Base-by-base conservation (phyloP, 139 green algal genomes). In the Ettlia oleoabundans region DNA sequence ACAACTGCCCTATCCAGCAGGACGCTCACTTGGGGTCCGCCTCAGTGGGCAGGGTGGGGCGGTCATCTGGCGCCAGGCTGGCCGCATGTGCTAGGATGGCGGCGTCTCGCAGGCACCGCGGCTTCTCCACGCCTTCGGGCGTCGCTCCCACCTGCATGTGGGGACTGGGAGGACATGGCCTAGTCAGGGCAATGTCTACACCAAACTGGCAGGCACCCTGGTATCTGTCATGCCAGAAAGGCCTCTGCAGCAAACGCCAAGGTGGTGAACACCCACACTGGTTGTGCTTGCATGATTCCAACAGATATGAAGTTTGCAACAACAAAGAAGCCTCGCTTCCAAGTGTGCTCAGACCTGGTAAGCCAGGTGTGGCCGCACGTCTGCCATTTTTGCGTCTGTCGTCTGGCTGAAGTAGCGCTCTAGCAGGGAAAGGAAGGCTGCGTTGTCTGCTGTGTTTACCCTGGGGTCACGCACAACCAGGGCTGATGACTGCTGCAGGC, bases 371-470 rank as follows among this genome's bases (percentile, higher is more conserved):
- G 91, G 89, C 10, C 93, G 82, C 9, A 84, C 87, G 43, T 98
- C 94, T 22, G 19, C 65, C 78, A 90, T 53, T 79, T 97, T 98
- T 10, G 73, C 79, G 3, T 91, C 88, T 2, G 72, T 70, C 0
- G 83, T 42, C 78, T 93, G 90, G 15, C 9, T 78, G 67, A 98
- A 98, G 76, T 98, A 98, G 55, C 47, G 28, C 87, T 98, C 95
- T 90, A 98, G 90, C 76, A 94, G 87, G 81, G 95, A 87, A 3
- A 98, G 70, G 73, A 98, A 98, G 30, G 10, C 13, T 51, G 93
- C 86, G 52, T 94, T 96, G 63, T 95, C 86, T 1, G 62, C 77
- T 6, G 38, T 41, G 43, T 86, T 28, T 4, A 95, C 93, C 1
- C 95, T 89, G 0, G 91, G 93, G 83, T 98, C 95, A 6, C 91